Base-by-base conservation (phyloP, 2,329 filamentous ascomycete genomes). In the Myriangium duriaei region DNA sequence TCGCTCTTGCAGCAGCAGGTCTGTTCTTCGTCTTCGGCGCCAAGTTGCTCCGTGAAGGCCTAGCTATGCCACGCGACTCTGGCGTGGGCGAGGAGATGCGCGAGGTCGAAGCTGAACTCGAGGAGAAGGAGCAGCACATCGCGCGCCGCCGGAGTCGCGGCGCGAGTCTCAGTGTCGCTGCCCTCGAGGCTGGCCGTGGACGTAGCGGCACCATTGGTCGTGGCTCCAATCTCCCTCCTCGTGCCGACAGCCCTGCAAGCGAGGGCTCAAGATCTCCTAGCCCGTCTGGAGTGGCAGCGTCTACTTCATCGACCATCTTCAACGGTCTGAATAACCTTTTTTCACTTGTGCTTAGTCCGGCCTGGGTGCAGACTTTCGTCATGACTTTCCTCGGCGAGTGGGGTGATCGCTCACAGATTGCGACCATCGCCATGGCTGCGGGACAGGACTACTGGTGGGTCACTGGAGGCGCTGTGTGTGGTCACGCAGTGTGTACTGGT, bases 361-460 rank as follows among this genome's bases (percentile, higher is more conserved):
- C 87, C 1, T 98, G 91, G 91, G 91, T 98, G 11, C 88, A 96
- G 62, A 98, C 91, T 0, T 98, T 98, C 56, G 75, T 92, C 50
- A 98, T 98, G 91, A 98, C 91, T 2, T 98, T 98, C 63, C 65
- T 98, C 18, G 91, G 91, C 29, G 91, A 98, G 60, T 98, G 91
- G 91, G 91, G 91, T 41, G 91, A 98, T 54, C 77, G 91, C 49
- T 93, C 84, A 57, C 91, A 98, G 64, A 96, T 98, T 52, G 91
- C 91, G 14, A 98, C 91, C 0, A 93, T 98, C 55, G 91, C 91
- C 38, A 98, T 98, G 91, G 91, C 91, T 34, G 88, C 91, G 21
- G 91, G 91, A 13, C 84, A 93, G 59, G 91, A 98, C 57, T 98
- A 96, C 60, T 96, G 88, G 88, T 95, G 86, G 82, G 91, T 98